Evolutionary conservation across 345 rosid genomes (phyloP), one percentile per base, ranked within the genome.

Genomic region (Durio zibethinus): DNA sequence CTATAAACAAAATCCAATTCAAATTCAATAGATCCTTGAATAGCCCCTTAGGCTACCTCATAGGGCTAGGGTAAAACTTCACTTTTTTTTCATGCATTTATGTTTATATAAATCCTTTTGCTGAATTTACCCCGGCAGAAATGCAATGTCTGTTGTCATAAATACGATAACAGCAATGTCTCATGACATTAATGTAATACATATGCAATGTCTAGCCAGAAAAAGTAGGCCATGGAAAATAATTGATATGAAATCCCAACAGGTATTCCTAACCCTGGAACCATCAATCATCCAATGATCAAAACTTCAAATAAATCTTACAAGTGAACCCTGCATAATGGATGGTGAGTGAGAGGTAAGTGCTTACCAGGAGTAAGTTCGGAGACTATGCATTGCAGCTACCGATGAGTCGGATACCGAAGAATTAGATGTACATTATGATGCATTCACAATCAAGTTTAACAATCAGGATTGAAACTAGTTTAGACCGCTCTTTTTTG

Each of bases 261-360:
- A 16, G 1, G 40, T 7, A 15, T 31, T 62, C 42, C 31, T 31
- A 33, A 59, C 2, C 67, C 21, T 16, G 23, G 23, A 36, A 10
- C 73, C 73, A 68, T 25, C 57, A 16, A 10, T 29, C 59, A 70
- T 70, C 56, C 36, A 45, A 68, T 68, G 53, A 16, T 69, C 27
- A 7, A 10, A 65, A 63, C 31, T 57, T 20, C 62, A 29, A n/a
- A 61, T 48, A 4, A 48, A 15, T 4, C 20, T 14, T 16, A 47
- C 52, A 47, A 47, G 20, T 43, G 2, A 10, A 43, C 4, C 45
- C 15, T 7, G 59, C 27, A 8, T n/a, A 12, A 4, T n/a, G 1
- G 21, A 3, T 15, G 21, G 3, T 7, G 27, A 25, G 7, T 1
- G 7, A 68, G 36, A 43, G 27, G 27, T 1, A 54, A 42, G 53